Conservation (phyloP, 768 basidiomycete species). For the Collybia mongolica region DNA sequence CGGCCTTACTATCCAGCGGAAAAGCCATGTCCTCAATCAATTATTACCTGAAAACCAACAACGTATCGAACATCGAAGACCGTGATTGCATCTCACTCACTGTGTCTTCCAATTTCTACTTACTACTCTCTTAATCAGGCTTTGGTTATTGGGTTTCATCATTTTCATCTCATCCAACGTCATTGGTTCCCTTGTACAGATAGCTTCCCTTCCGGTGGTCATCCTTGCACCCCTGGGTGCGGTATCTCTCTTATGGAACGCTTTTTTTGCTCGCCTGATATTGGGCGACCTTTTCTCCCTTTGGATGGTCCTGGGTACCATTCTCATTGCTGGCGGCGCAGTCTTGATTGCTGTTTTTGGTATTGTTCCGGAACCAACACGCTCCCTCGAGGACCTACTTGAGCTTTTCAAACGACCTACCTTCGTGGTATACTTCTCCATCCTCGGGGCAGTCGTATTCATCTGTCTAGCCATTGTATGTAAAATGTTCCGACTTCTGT, state of each 20-base stretch:
- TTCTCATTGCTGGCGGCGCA: conserved; percentile 86
- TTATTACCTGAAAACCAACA: conserved; percentile 60
- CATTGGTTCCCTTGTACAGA: conserved; percentile 86
- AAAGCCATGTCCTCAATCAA: conserved; percentile 88
- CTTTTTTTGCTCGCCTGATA: conserved; percentile 82
- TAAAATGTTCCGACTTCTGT: conserved; percentile 11
- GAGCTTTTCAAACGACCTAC: conserved; percentile 69
- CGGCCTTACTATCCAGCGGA: conserved; percentile 90
- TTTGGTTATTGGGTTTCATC: conserved; percentile 86
- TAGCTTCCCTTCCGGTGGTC: conserved; percentile 91
- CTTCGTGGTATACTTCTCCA: conserved; percentile 80
- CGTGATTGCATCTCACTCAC: conserved; percentile 45
- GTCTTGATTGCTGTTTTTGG: conserved; percentile 90
- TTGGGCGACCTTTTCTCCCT: conserved; percentile 84
- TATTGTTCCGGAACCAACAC: conserved; percentile 85
- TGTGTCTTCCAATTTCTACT: not conserved
- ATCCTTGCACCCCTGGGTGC: conserved; percentile 93
- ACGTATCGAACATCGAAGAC: conserved; percentile 73
- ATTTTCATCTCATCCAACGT: conserved; percentile 90
- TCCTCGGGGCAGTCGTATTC: conserved; percentile 60
- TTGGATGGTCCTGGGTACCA: conserved; percentile 83
- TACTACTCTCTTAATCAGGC: conserved; percentile 33
- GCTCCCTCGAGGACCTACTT: conserved; percentile 83
- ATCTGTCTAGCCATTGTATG: conserved; percentile 64
- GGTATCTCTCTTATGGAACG: conserved; percentile 92